Evolutionary conservation across 2,329 filamentous ascomycete species (phyloP), one percentile per base, ranked within the genome.

Genomic region (Escovopsis weberi): DNA sequence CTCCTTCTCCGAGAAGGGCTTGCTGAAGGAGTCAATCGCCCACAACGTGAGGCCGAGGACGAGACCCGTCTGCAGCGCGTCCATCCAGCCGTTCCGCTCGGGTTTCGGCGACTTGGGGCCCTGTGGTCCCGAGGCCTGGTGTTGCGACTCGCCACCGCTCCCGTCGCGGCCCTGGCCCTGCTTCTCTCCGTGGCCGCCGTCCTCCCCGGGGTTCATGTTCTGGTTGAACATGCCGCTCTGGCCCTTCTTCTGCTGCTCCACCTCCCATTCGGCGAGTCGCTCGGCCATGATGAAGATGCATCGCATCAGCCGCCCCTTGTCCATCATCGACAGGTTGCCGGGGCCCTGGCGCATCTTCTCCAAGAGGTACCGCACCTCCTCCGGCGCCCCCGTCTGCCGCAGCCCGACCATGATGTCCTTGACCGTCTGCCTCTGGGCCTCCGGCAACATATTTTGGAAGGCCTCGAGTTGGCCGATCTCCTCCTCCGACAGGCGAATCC

Each of bases 341-440:
- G 76, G 74, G 10, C 69, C 58, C 57, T 63, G 53, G 66, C 66
- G 56, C 51, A 82, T 70, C 49, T 73, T 71, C 33, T 60, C 55
- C 36, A 76, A 59, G 45, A 77, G 53, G 34, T 80, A 71, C 43
- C 74, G 71, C 15, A 86, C 62, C 55, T 86, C 84, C 19, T 63
- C 53, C 1, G 85, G 84, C 12, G 86, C 74, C 9, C 86, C 86
- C 36, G 78, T 69, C 46, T 70, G 68, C 62, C 79, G 76, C 47
- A 89, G 70, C 26, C 71, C 65, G 47, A 72, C 64, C n/a, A 83
- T 62, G 8, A 78, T 68, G 39, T 74, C 68, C 45, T 77, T 69
- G 45, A 87, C 59, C 19, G 70, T 64, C 40, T 74, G 61, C 34
- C 68, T 67, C 60, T 85, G 78, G n/a, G 69, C 68, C 43, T 70